Evolutionary conservation across 176 grass and related monocot species (phyloP).

Genomic region (Pharus latifolius): DNA sequence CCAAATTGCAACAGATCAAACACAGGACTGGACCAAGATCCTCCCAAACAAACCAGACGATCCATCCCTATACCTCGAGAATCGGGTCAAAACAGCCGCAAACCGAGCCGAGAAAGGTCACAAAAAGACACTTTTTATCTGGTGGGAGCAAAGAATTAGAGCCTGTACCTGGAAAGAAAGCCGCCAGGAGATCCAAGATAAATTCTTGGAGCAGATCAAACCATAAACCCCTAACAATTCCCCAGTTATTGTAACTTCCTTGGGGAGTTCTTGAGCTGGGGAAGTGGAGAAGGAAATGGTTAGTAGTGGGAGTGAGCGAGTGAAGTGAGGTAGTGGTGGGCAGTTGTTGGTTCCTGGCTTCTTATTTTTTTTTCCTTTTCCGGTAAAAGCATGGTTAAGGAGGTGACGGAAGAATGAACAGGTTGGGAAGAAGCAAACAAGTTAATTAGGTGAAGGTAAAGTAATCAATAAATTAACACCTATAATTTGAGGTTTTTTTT

Average conservation of each 20-base stretch:
- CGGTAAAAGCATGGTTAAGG: slow-evolving; percentile 23
- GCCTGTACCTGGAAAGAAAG: slow-evolving; percentile 22
- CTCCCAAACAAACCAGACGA: neutral
- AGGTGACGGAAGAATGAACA: neutral
- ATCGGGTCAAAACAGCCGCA: neutral
- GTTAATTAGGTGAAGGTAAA: neutral
- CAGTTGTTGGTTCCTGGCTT: slow-evolving; percentile 15
- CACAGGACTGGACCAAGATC: neutral
- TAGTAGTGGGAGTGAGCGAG: slow-evolving; percentile 43
- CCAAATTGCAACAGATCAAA: slow-evolving; percentile 12
- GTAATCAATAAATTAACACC: neutral
- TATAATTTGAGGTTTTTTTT: neutral
- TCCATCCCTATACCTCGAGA: neutral
- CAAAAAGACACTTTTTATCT: neutral
- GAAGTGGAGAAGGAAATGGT: neutral
- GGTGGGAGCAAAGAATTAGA: slow-evolving; percentile 10
- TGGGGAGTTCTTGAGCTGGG: neutral
- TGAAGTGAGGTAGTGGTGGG: slow-evolving; percentile 17
- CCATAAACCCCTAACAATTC: neutral
- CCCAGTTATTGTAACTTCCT: neutral
- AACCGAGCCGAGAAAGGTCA: neutral
- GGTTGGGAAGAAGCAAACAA: neutral
- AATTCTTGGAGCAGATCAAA: slow-evolving; percentile 19
- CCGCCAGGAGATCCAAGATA: neutral
- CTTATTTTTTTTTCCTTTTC: slow-evolving; percentile 47